These are phyloP conservation scores for Penicillium sp. DNA, from an alignment of 2,329 filamentous ascomycete species.

Conservation along the genomic window DNA sequence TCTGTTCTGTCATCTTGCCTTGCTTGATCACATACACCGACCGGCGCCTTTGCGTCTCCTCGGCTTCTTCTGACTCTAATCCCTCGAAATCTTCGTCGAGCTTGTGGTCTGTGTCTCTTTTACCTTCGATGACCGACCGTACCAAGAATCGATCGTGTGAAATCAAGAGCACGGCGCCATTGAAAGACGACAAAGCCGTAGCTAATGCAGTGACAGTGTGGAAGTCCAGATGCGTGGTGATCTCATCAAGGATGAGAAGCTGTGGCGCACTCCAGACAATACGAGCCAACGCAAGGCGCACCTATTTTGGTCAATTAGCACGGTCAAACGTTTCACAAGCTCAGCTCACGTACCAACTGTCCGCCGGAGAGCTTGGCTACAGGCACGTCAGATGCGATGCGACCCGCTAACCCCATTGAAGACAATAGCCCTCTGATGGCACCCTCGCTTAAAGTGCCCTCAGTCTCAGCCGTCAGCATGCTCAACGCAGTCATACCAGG, in stretches of 20 bases:
- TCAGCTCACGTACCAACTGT: constrained; percentile 63
- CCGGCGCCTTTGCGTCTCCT: constrained; percentile 49
- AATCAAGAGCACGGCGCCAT: constrained; percentile 74
- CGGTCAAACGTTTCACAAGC: background rate
- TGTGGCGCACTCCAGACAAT: constrained; percentile 71
- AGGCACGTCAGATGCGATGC: constrained; percentile 72
- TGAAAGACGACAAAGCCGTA: constrained; percentile 66
- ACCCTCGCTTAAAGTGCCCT: constrained; percentile 62
- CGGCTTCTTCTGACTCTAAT: constrained; percentile 49
- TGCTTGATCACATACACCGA: constrained; percentile 62
- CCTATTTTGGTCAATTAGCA: constrained; percentile 29
- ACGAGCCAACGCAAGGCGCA: constrained; percentile 65
- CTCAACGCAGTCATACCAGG: constrained; percentile 65
- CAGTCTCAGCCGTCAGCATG: constrained; percentile 60
- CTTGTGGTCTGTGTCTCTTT: constrained; percentile 43
- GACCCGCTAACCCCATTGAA: constrained; percentile 69
- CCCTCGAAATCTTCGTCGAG: constrained; percentile 50
- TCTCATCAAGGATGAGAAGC: constrained; percentile 75
- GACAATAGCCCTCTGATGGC: constrained; percentile 67
- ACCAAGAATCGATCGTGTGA: constrained; percentile 84
- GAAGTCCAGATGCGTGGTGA: constrained; percentile 83
- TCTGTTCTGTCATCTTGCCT: constrained; percentile 58
- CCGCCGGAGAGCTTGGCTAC: constrained; percentile 75
- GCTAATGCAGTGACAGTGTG: constrained; percentile 75
- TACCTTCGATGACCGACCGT: constrained; percentile 69